Conservation (phyloP, 371 early-diverging fungal species). For the Capillidium heterosporum region DNA sequence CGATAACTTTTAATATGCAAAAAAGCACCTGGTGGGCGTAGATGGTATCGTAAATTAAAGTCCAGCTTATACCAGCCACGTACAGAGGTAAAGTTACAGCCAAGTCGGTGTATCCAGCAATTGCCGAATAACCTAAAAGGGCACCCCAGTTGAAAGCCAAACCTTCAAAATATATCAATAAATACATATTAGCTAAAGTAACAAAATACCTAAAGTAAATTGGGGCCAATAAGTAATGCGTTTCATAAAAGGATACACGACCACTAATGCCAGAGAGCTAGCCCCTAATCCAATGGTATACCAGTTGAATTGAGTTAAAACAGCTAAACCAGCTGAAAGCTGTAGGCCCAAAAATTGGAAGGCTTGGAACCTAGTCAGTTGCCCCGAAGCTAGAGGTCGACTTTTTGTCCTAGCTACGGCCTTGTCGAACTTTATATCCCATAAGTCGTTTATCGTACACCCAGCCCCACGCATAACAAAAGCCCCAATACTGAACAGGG, state of each 20-base stretch:
- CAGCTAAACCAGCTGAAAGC: constrained; percentile 56
- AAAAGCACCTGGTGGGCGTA: constrained; percentile 65
- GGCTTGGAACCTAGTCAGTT: constrained; percentile 46
- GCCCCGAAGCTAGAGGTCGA: constrained; percentile 73
- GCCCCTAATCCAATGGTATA: constrained; percentile 69
- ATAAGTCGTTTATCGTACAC: constrained; percentile 92
- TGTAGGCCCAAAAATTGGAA: constrained; percentile 64
- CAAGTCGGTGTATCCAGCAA: constrained; percentile 51
- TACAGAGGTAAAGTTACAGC: constrained; percentile 66
- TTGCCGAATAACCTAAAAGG: constrained; percentile 83
- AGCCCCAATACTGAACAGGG: constrained; percentile 75
- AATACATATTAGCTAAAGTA: not conserved
- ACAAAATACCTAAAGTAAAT: constrained; percentile 35
- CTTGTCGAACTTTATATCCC: constrained; percentile 79
- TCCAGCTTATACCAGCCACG: constrained; percentile 77
- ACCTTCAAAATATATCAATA: constrained; percentile 16
- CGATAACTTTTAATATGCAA: not conserved
- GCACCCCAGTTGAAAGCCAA: constrained; percentile 92
- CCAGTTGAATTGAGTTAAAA: constrained; percentile 51
- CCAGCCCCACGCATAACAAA: constrained; percentile 93
- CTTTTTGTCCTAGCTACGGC: constrained; percentile 61
- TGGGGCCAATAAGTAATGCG: constrained; percentile 93
- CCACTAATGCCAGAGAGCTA: constrained; percentile 57
- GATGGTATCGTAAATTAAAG: constrained; percentile 89
- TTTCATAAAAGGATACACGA: constrained; percentile 88